Percentiles rank a stretch among this genome's conserved stretches.
Conservation (phyloP, 345 rosid species). For the Populus pruinosa region DNA sequence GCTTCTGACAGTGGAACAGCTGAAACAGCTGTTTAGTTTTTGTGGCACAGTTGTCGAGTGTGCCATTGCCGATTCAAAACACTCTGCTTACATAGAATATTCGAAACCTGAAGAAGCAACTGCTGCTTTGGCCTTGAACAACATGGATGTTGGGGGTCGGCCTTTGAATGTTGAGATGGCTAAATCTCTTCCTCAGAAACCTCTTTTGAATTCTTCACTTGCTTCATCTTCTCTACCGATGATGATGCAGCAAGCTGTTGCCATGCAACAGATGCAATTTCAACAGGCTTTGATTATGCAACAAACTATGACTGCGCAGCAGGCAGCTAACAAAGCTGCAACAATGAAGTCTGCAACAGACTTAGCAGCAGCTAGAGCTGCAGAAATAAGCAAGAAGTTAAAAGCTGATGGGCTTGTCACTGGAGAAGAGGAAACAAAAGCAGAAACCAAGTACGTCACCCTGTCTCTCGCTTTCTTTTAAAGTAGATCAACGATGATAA, state of each 20-base stretch:
- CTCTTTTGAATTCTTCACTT: conserved; percentile 43
- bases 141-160: conserved; percentile 89
- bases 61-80: conserved; percentile 77
- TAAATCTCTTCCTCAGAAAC: conserved; percentile 80
- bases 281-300: conserved; percentile 98
- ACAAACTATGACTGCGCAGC: conserved; percentile 90
- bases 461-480: not conserved
- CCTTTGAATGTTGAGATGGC: conserved; percentile 97
- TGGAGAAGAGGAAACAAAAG: conserved; percentile 56
- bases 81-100: conserved; percentile 87
- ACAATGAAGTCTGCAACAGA: conserved; percentile 98
- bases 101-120: conserved; percentile 85
- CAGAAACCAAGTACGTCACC: conserved; percentile 54
- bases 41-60: conserved; percentile 90
- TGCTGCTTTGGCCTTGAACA: conserved; percentile 86
- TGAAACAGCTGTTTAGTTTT: conserved; percentile 85
- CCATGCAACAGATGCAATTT: conserved; percentile 97
- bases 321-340: conserved; percentile 94
- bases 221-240: conserved; percentile 80
- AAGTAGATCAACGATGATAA: not conserved
- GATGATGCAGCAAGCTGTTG: conserved; percentile 99
- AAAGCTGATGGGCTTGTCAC: conserved; percentile 70
- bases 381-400: conserved; percentile 86
- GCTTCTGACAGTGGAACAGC: conserved; percentile 82
- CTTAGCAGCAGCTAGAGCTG: conserved; percentile 95